These are phyloP conservation scores for Cercospora zeina DNA, from an alignment of 2,329 filamentous ascomycete species.

Conservation along the genomic window DNA sequence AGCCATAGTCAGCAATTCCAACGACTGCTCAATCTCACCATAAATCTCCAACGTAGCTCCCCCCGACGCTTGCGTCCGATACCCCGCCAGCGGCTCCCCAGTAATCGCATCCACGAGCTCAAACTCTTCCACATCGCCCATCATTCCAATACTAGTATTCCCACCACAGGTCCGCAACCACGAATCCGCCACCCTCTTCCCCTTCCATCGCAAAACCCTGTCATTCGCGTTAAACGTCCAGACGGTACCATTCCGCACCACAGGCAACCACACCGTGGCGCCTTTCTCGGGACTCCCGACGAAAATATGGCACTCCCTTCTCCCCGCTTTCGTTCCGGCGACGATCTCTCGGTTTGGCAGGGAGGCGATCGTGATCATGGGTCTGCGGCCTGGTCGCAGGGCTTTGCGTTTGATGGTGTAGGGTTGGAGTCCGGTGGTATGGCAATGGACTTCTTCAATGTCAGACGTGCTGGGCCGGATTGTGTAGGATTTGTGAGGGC, in stretches of 20 bases:
- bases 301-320: conserved; percentile 13
- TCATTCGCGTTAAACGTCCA: conserved; percentile 11
- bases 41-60: background rate
- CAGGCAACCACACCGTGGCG: conserved; percentile 11
- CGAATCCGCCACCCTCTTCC: background rate
- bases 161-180: background rate
- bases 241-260: background rate
- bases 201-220: background rate
- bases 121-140: background rate
- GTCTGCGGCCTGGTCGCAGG: background rate
- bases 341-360: background rate
- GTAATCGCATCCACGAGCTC: conserved; percentile 8
- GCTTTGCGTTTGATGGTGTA: conserved; percentile 8
- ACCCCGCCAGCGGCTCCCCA: conserved; percentile 3
- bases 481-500: background rate
- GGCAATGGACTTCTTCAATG: conserved; percentile 13
- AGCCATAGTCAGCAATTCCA: conserved; percentile 8
- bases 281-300: conserved; percentile 5
- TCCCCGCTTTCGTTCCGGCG: conserved; percentile 12
- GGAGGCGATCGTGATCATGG: conserved; percentile 11
- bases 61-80: background rate
- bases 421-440: conserved; percentile 7
- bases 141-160: background rate
- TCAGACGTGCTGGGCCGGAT: background rate
- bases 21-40: conserved; percentile 1